phyloP scores from a whole-genome alignment of 805 yeast genomes.

The Debaryomyces hansenii region DNA sequence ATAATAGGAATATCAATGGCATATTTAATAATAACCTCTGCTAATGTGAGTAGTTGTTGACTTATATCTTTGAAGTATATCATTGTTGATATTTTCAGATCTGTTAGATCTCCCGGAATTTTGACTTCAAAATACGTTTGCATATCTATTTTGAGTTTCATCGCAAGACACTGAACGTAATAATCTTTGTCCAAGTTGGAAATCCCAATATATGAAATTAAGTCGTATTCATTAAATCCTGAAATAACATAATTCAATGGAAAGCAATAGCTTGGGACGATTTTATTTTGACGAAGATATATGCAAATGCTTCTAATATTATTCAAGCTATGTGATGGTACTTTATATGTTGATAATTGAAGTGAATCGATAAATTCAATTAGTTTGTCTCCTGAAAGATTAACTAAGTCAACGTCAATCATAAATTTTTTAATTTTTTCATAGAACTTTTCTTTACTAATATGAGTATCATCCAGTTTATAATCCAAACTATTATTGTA shows the following conservation, averaged over 20 bases:
- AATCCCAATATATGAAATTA: background rate
- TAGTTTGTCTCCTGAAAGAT: background rate
- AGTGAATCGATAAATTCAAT: background rate
- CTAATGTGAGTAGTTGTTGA: background rate
- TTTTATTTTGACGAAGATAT: background rate
- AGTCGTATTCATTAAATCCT: background rate
- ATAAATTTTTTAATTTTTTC: background rate
- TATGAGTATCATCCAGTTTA: background rate
- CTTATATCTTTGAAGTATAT: background rate
- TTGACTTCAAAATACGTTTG: background rate
- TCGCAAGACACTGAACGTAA: background rate
- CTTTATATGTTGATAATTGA: background rate
- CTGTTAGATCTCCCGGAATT: constrained; percentile 4
- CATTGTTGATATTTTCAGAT: background rate
- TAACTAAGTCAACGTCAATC: background rate
- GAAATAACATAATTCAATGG: constrained; percentile 6
- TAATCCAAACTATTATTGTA: background rate
- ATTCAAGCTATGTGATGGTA: background rate
- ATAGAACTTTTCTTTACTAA: background rate
- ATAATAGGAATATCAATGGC: background rate
- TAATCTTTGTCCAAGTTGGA: background rate
- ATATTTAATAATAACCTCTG: background rate
- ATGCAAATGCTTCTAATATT: background rate
- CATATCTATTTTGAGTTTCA: background rate
- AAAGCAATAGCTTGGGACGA: constrained; percentile 10